These are phyloP conservation scores for Yarrowia keelungensis DNA, from an alignment of 805 yeast species.

Conservation along the genomic window DNA sequence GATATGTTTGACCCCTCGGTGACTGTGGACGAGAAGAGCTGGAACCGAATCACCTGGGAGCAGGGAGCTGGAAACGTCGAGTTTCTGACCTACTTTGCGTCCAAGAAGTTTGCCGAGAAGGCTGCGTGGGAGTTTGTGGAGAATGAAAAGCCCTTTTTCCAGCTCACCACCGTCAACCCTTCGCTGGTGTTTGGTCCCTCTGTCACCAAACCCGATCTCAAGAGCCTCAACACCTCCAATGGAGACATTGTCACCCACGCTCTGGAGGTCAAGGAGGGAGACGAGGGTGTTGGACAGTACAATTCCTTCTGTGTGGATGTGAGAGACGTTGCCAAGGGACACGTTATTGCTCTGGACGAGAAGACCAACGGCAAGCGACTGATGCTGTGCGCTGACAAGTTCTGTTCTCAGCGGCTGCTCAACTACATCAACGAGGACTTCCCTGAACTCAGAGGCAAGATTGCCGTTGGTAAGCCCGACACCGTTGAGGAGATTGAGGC, in stretches of 20 bases:
- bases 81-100: constrained; percentile 47
- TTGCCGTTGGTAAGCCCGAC: constrained; percentile 10
- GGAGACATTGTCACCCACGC: constrained; percentile 23
- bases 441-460: constrained; percentile 27
- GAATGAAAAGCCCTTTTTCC: constrained; percentile 46
- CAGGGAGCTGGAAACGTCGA: constrained; percentile 39
- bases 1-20: constrained; percentile 43
- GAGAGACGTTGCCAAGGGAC: constrained; percentile 68
- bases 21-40: constrained; percentile 49
- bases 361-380: constrained; percentile 44
- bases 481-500: not conserved
- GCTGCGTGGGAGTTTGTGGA: constrained; percentile 61
- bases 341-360: constrained; percentile 56
- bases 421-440: constrained; percentile 41
- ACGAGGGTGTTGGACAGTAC: constrained; percentile 41
- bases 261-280: not conserved
- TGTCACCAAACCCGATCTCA: constrained; percentile 45
- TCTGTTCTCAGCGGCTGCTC: constrained; percentile 40
- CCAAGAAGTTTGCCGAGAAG: constrained; percentile 64
- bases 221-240: constrained; percentile 50
- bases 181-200: constrained; percentile 50
- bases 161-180: constrained; percentile 47
- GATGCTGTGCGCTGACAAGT: constrained; percentile 42
- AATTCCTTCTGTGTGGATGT: constrained; percentile 55
- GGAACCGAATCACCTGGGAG: constrained; percentile 52